Conservation (phyloP, 1,284 basidiomycete genomes). For the Tetrapyrgos nigripes region DNA sequence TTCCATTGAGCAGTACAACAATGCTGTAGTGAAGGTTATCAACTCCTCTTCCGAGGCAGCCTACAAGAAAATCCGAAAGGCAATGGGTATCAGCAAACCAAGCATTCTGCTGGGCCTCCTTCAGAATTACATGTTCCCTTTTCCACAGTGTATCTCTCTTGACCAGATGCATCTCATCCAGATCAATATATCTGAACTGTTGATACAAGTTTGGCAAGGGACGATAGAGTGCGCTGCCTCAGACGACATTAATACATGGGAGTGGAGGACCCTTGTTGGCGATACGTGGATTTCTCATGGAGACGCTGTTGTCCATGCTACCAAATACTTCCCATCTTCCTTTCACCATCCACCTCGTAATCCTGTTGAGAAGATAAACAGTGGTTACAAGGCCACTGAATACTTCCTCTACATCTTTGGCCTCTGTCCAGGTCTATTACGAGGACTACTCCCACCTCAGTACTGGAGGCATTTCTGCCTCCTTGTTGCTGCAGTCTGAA, state of each 20-base stretch:
- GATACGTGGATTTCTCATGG: no score
- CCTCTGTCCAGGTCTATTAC: slow-evolving; percentile 35
- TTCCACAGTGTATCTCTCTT: no score
- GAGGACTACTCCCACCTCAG: slow-evolving; percentile 26
- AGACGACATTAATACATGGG: slow-evolving; percentile 33
- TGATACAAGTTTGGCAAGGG: slow-evolving; percentile 38
- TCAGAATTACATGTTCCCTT: no score
- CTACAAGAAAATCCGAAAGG: slow-evolving; percentile 20
- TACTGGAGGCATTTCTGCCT: slow-evolving; percentile 27
- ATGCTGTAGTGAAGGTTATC: slow-evolving; percentile 16
- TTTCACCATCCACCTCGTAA: slow-evolving; percentile 41
- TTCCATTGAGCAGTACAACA: slow-evolving; percentile 16
- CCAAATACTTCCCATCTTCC: slow-evolving; percentile 35
- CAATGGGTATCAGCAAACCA: slow-evolving; percentile 33
- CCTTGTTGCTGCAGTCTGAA: slow-evolving; percentile 27
- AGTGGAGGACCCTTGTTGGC: slow-evolving; percentile 35
- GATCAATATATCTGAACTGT: slow-evolving; percentile 35
- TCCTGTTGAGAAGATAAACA: no score
- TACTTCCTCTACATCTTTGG: no score
- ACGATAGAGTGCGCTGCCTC: slow-evolving; percentile 24
- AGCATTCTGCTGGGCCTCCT: no score
- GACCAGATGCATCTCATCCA: no score
- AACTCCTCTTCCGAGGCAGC: slow-evolving; percentile 11
- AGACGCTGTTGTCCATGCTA: slow-evolving; percentile 28
- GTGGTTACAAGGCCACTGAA: no score